Conservation (phyloP, 2,329 filamentous ascomycete species). For the Arthrobotrys pseudoclavata region DNA sequence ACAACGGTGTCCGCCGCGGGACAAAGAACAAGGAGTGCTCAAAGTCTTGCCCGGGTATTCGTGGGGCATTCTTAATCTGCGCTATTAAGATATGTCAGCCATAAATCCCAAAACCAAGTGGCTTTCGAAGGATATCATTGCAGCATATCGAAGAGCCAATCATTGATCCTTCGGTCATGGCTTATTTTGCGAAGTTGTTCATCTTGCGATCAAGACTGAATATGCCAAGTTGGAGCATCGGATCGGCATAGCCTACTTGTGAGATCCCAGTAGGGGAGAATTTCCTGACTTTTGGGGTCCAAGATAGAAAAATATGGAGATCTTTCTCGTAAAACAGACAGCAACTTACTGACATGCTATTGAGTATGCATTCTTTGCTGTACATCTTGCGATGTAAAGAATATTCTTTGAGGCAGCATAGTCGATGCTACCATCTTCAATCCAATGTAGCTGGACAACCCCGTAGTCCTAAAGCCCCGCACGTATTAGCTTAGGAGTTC, state of each 20-base stretch:
- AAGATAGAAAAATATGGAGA: neutral
- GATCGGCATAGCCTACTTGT: constrained; percentile 74
- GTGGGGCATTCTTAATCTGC: constrained; percentile 63
- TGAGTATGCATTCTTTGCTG: constrained; percentile 82
- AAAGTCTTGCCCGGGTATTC: constrained; percentile 84
- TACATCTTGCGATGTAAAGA: constrained; percentile 90
- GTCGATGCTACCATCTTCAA: constrained; percentile 96
- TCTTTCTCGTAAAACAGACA: constrained; percentile 42
- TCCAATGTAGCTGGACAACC: constrained; percentile 95
- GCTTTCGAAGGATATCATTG: constrained; percentile 59
- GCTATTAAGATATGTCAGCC: constrained; percentile 70
- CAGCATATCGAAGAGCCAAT: constrained; percentile 42
- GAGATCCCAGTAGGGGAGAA: constrained; percentile 24
- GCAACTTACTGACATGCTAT: constrained; percentile 81
- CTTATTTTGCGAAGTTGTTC: constrained; percentile 49
- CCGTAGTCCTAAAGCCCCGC: constrained; percentile 86
- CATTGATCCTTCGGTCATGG: constrained; percentile 53
- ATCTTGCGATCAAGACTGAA: constrained; percentile 73
- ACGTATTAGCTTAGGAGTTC: constrained; percentile 20
- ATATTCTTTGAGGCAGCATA: constrained; percentile 89
- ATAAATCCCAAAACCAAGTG: constrained; percentile 28
- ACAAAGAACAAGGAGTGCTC: constrained; percentile 87
- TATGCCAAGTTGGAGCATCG: constrained; percentile 70
- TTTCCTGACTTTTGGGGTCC: constrained; percentile 69
- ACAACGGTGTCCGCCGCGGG: constrained; percentile 89